Percentiles rank a stretch among this genome's conserved stretches.
phyloP scores from a whole-genome alignment of 106 monocot species.

The Iris macrosiphon region DNA sequence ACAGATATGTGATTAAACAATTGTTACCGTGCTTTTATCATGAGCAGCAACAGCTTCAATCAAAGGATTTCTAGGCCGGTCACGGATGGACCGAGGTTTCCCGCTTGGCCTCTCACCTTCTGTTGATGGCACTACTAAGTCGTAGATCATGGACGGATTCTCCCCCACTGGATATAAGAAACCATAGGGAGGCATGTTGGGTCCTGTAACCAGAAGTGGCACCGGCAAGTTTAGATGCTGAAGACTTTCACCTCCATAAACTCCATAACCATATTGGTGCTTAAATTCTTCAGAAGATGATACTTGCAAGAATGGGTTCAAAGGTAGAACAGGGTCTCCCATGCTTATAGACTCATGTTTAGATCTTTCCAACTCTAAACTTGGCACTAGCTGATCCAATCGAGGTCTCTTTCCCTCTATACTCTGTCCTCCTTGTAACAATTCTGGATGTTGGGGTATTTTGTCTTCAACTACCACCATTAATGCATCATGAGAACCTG shows the following conservation, averaged over 20 bases:
- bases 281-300: constrained; percentile 13
- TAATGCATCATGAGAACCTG: background rate
- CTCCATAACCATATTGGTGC: constrained; percentile 11
- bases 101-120: constrained; percentile 30
- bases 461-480: constrained; percentile 10
- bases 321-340: constrained; percentile 8
- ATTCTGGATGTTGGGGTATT: background rate
- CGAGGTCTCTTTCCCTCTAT: constrained; percentile 13
- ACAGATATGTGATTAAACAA: background rate
- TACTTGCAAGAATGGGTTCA: constrained; percentile 15
- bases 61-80: constrained; percentile 82
- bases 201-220: constrained; percentile 15
- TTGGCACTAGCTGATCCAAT: constrained; percentile 15
- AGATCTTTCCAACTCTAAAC: constrained; percentile 27
- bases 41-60: constrained; percentile 94
- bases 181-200: constrained; percentile 22
- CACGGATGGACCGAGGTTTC: constrained; percentile 54
- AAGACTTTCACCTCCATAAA: constrained; percentile 25
- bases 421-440: constrained; percentile 3
- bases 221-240: constrained; percentile 20
- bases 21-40: constrained; percentile 86
- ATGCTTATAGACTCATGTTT: constrained; percentile 4
- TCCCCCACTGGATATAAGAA: constrained; percentile 27
- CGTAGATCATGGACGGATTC: constrained; percentile 24
- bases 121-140: constrained; percentile 15